These are phyloP conservation scores for Ramalina peruviana DNA, from an alignment of 495 filamentous ascomycete genomes.

Conservation along the genomic window DNA sequence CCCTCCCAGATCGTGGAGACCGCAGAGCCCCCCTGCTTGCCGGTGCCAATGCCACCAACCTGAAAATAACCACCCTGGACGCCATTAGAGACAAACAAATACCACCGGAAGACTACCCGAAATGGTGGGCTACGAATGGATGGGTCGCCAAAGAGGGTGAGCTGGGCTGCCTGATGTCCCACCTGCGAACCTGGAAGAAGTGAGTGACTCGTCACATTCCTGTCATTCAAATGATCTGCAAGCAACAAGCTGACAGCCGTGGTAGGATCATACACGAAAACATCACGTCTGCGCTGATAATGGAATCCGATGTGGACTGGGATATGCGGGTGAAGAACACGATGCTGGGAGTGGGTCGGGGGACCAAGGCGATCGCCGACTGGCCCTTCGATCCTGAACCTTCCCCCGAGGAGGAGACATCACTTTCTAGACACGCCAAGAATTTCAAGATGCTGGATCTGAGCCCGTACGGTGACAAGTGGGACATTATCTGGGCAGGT, in stretches of 20 bases:
- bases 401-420: slow-evolving; percentile 17
- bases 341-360: slow-evolving; percentile 30
- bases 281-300: slow-evolving; percentile 27
- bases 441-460: background rate
- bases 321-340: slow-evolving; percentile 28
- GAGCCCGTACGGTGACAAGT: slow-evolving; percentile 26
- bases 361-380: slow-evolving; percentile 41
- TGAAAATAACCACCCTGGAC: slow-evolving; percentile 10
- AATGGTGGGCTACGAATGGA: slow-evolving; percentile 9
- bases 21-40: slow-evolving; percentile 10
- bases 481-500: slow-evolving; percentile 29
- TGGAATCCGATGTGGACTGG: slow-evolving; percentile 37
- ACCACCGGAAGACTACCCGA: slow-evolving; percentile 8
- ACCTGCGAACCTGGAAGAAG: slow-evolving; percentile 12
- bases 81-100: slow-evolving; percentile 13
- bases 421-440: slow-evolving; percentile 11
- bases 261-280: slow-evolving; percentile 27
- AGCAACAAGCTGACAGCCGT: background rate
- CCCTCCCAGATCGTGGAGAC: slow-evolving; percentile 11
- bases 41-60: slow-evolving; percentile 8
- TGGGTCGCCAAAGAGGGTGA: slow-evolving; percentile 14
- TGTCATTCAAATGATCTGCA: background rate
- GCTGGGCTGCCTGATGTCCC: slow-evolving; percentile 14
- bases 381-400: slow-evolving; percentile 17
- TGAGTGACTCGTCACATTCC: background rate